Conservation (phyloP, 306 rosid species). For the Boehmeria nivea region DNA sequence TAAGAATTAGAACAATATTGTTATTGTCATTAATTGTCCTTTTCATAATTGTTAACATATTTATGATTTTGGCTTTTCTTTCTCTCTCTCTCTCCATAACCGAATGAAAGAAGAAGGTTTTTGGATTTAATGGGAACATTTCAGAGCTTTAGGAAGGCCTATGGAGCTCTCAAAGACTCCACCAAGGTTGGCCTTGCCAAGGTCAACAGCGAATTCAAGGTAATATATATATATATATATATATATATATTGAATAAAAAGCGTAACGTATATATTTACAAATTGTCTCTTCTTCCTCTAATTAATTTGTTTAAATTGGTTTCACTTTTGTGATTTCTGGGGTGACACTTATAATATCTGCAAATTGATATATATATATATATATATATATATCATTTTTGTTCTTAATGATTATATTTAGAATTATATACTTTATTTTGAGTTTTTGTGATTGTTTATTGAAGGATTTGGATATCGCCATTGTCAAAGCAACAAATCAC, state of each 20-base stretch:
- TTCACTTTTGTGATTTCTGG: not conserved
- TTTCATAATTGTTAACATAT: conserved; percentile 1
- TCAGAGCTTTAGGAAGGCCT: conserved; percentile 70
- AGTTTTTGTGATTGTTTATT: too few relatives aligned
- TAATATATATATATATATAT: not conserved
- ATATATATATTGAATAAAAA: too few relatives aligned
- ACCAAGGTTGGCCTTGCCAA: conserved; percentile 98
- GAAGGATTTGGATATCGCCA: conserved; percentile 91
- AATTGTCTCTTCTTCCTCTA: not conserved
- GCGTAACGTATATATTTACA: too few relatives aligned
- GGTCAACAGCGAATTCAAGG: conserved; percentile 93
- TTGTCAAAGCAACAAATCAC: conserved; percentile 90
- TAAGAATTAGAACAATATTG: conserved; percentile 20
- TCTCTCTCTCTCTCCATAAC: conserved; percentile 31
- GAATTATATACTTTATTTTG: conserved; percentile 3
- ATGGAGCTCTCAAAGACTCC: conserved; percentile 92
- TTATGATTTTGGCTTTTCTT: too few relatives aligned
- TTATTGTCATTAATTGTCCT: conserved; percentile 6
- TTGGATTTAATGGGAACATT: conserved; percentile 61
- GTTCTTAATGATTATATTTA: too few relatives aligned
- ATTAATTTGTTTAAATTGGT: not conserved
- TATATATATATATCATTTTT: too few relatives aligned
- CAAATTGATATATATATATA: too few relatives aligned
- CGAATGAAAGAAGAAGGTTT: too few relatives aligned
- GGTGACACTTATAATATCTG: too few relatives aligned